Evolutionary conservation across 768 basidiomycete species (phyloP).

Genomic region (Lactarius indigo): DNA sequence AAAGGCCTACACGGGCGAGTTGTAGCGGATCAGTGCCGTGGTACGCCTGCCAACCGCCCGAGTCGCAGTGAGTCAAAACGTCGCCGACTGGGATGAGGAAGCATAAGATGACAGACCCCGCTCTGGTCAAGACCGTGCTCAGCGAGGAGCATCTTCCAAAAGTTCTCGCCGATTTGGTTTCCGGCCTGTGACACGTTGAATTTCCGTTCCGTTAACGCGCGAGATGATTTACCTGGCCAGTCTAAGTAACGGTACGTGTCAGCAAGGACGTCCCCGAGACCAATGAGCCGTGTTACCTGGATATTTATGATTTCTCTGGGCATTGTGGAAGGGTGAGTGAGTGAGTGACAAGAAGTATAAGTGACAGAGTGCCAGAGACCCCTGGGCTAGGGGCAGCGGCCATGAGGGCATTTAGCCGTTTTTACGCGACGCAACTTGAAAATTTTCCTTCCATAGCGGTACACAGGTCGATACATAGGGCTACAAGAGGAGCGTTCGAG

Average conservation of each 20-base stretch:
- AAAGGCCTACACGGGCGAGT: conserved; percentile 55
- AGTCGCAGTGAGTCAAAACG: background rate
- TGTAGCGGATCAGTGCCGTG: conserved; percentile 70
- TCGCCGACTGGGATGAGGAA: background rate
- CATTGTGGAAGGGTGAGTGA: conserved; percentile 39
- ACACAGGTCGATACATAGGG: background rate
- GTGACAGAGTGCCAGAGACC: background rate
- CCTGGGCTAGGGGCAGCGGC: conserved; percentile 12
- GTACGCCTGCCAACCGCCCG: conserved; percentile 39
- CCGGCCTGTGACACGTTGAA: conserved; percentile 46
- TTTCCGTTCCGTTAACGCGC: background rate
- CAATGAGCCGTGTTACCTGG: conserved; percentile 44
- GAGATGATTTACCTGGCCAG: conserved; percentile 58
- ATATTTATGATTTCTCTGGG: conserved; percentile 80
- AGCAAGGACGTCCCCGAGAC: background rate
- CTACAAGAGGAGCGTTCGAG: background rate
- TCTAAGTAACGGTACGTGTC: conserved; percentile 38
- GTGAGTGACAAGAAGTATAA: conserved; percentile 1
- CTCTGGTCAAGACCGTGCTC: conserved; percentile 78
- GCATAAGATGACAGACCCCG: conserved; percentile 47
- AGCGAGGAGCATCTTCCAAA: conserved; percentile 84
- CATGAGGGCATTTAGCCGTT: conserved; percentile 20
- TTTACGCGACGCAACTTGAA: background rate
- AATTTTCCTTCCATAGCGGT: background rate
- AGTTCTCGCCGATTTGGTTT: conserved; percentile 78